Percentiles rank a stretch among this genome's conserved stretches.
These are phyloP conservation scores for Colletotrichum tabaci DNA, from an alignment of 2,329 filamentous ascomycete genomes.

Conservation along the genomic window DNA sequence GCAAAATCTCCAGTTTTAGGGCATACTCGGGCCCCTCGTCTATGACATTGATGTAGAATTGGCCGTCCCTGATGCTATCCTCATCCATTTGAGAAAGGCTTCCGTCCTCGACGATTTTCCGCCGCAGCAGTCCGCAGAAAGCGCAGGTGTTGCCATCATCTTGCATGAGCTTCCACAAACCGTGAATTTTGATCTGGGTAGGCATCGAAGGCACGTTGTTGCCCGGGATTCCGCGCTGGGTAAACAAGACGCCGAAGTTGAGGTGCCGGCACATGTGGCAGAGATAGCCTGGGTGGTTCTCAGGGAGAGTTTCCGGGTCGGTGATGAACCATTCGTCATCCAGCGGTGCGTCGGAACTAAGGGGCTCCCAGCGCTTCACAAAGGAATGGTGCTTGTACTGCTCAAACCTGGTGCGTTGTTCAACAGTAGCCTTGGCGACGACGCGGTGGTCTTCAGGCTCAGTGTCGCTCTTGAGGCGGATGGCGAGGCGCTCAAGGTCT, in stretches of 20 bases:
- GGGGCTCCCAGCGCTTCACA: not conserved
- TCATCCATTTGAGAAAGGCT: not conserved
- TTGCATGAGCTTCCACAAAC: not conserved
- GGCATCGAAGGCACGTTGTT: not conserved
- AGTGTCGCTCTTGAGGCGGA: not conserved
- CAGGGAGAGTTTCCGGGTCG: not conserved
- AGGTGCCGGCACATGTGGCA: slow-evolving; percentile 3
- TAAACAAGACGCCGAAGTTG: not conserved
- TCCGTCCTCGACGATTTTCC: not conserved
- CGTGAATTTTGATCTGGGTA: not conserved
- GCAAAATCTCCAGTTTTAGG: not conserved
- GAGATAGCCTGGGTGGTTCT: not conserved
- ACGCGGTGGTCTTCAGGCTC: not conserved
- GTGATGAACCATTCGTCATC: not conserved
- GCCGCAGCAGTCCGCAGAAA: not conserved
- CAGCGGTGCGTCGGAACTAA: not conserved
- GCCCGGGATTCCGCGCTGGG: not conserved
- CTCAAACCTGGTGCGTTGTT: no score
- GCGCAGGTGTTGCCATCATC: not conserved
- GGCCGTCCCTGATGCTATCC: not conserved
- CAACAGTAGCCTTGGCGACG: not conserved
- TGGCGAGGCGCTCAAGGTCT: not conserved
- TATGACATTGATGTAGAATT: not conserved
- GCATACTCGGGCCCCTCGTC: not conserved
- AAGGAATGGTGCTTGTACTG: not conserved